Percentiles rank a stretch among this genome's conserved stretches.
Conservation (phyloP, 768 basidiomycete species). For the Lactarius vividus region DNA sequence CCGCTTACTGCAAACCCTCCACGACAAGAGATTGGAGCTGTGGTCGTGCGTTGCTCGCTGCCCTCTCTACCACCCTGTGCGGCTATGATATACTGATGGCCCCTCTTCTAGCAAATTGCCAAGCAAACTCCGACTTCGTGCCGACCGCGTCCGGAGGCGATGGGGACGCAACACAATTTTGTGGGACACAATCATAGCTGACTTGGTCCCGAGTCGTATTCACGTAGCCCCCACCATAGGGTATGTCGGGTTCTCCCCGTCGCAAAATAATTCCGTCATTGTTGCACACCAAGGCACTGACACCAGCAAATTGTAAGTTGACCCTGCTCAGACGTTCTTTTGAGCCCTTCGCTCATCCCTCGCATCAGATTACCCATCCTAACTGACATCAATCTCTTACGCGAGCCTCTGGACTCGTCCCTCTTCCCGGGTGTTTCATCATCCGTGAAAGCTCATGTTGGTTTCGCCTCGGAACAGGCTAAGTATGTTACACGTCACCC, state of each 20-base stretch:
- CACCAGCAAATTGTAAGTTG: constrained; percentile 32
- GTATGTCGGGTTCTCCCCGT: constrained; percentile 53
- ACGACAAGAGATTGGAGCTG: constrained; percentile 34
- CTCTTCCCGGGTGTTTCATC: not conserved
- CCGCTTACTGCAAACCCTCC: constrained; percentile 35
- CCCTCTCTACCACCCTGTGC: not conserved
- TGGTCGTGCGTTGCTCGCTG: constrained; percentile 28
- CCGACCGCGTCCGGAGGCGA: constrained; percentile 50
- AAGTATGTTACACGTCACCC: not conserved
- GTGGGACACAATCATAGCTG: constrained; percentile 29
- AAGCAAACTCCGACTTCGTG: constrained; percentile 46
- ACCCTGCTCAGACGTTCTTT: not conserved
- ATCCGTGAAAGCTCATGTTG: not conserved
- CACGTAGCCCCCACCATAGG: constrained; percentile 33
- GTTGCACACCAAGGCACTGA: constrained; percentile 42
- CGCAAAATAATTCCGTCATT: constrained; percentile 35
- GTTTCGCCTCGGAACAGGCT: not conserved
- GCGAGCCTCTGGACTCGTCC: not conserved
- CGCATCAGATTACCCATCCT: not conserved
- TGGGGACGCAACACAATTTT: constrained; percentile 43
- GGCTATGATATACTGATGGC: not conserved
- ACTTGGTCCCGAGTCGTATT: not conserved
- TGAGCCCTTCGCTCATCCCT: not conserved
- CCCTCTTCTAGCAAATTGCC: constrained; percentile 40
- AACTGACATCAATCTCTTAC: not conserved